Base-by-base conservation (phyloP, 129 eudicot species). In the Flaveria bidentis region DNA sequence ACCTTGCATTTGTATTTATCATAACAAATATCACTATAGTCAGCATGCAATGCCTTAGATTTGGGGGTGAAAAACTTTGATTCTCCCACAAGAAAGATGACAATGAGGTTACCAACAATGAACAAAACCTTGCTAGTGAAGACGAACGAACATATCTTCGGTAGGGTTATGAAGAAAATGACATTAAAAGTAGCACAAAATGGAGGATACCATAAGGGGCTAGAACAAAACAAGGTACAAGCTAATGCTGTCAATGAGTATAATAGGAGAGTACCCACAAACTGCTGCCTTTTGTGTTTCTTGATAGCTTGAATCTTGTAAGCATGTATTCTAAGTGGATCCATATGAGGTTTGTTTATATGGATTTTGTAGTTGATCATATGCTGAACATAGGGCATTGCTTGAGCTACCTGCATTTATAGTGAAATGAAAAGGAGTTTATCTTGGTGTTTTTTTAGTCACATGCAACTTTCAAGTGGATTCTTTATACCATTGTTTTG, bases 121-220 rank as follows among this genome's bases (percentile, higher is more conserved):
- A 88, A 88, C 67, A 85, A 65, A 39, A 75, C 85, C 81, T 83
- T 88, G 83, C 86, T 51, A 67, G 80, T 85, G 69, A 88, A 75
- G 82, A 88, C 71, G 55, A 85, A 76, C 0, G 89, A 81, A 25
- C 73, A 25, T 2, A 88, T 55, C 23, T 81, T 83, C 5, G 89
- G 89, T 41, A 88, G 69, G 61, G 78, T 75, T 25, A 83, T 49
- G 22, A n/a, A 83, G 67, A 88, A 80, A 76, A 85, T 10, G 56
- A 76, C 76, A 16, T 81, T 83, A 13, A 81, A 62, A 17, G 84
- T 74, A 26, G 87, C 85, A 9, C 78, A 78, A 44, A 88, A 80
- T 42, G 87, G 83, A 18, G 89, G 86, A 78, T 85, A 83, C 89
- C 87, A 88, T 46, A 88, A 81, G 52, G 87, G 81, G 67, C 89